Evolutionary conservation across 225 moss, liverwort and hornwort genomes (phyloP).

Genomic region (Polytrichum commune): DNA sequence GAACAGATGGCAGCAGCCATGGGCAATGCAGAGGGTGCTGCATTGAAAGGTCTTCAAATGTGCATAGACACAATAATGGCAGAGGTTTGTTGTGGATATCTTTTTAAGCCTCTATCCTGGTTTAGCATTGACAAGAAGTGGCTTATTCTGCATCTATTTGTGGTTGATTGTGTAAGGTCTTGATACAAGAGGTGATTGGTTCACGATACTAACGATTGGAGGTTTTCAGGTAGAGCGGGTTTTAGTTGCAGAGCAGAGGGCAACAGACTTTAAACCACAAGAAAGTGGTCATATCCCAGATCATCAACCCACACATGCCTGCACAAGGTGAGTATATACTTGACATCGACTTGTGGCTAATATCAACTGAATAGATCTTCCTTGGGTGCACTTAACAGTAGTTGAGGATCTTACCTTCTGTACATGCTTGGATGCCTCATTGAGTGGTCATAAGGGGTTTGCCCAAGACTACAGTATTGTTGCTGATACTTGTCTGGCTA

Average conservation of each 20-base stretch:
- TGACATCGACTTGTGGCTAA: background rate
- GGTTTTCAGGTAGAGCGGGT: slow-evolving; percentile 78
- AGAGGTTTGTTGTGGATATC: slow-evolving; percentile 54
- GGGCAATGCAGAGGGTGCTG: slow-evolving; percentile 86
- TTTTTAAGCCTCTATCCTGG: background rate
- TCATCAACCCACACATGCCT: slow-evolving; percentile 78
- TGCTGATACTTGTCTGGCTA: no score
- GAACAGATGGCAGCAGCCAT: slow-evolving; percentile 97
- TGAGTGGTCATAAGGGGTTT: no score
- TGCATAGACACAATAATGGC: slow-evolving; percentile 96
- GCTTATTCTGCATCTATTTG: background rate
- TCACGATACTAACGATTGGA: background rate
- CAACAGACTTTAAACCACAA: slow-evolving; percentile 71
- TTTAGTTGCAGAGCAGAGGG: slow-evolving; percentile 84
- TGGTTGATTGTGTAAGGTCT: background rate
- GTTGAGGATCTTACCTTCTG: no score
- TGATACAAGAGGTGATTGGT: no score
- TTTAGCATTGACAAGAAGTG: no score
- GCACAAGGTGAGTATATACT: slow-evolving; percentile 55
- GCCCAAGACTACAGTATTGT: no score
- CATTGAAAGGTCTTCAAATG: slow-evolving; percentile 94
- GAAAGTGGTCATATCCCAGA: slow-evolving; percentile 81
- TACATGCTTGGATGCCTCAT: no score
- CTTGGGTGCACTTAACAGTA: no score
- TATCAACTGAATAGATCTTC: no score